Conservation (phyloP, 2,329 filamentous ascomycete genomes). For the Trichoderma endophyticum region DNA sequence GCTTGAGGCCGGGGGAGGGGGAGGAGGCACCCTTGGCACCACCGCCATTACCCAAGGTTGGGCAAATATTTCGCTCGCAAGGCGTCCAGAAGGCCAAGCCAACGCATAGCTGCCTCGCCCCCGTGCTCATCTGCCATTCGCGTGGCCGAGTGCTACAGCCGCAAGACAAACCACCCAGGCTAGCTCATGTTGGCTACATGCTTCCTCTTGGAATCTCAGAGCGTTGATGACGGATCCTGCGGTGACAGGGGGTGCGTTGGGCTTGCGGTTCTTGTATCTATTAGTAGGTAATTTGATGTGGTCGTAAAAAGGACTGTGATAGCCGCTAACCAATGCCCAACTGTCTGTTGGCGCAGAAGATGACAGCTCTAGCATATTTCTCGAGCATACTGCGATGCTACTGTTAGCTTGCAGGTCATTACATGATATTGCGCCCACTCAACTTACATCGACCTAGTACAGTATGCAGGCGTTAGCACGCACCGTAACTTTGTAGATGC, state of each 20-base stretch:
- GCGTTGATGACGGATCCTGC: not conserved
- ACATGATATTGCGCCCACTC: not conserved
- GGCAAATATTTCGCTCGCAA: slow-evolving; percentile 10
- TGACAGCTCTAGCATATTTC: not conserved
- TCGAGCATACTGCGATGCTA: not conserved
- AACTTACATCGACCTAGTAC: not conserved
- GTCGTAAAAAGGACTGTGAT: not conserved
- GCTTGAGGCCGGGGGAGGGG: not conserved
- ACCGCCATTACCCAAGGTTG: not conserved
- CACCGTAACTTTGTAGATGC: not conserved
- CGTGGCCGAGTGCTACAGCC: slow-evolving; percentile 1
- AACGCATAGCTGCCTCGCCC: slow-evolving; percentile 17
- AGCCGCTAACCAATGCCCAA: not conserved
- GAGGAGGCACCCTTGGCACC: not conserved
- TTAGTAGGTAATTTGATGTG: not conserved
- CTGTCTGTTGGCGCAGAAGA: not conserved
- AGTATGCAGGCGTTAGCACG: not conserved
- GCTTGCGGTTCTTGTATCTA: not conserved
- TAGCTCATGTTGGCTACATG: not conserved
- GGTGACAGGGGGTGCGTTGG: not conserved
- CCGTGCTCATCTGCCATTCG: not conserved
- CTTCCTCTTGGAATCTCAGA: not conserved
- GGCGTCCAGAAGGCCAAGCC: slow-evolving; percentile 11
- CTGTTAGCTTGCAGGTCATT: not conserved
- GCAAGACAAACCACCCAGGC: not conserved